Base-by-base conservation (phyloP, 2,329 filamentous ascomycete species). In the Neopestalotiopsis clavispora region DNA sequence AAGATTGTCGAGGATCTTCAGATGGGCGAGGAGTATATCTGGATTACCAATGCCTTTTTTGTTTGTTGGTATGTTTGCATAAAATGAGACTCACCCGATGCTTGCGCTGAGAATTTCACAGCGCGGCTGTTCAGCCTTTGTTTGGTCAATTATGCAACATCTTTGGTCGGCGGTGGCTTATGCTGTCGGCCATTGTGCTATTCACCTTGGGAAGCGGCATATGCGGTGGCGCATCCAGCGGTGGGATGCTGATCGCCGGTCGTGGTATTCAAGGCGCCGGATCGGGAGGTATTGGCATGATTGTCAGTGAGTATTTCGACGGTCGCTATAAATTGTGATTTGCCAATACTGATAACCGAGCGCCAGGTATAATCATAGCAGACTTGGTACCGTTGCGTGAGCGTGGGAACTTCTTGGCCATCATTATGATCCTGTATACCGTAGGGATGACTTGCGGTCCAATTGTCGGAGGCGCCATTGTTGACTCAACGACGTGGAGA, bases 401-500 rank as follows among this genome's bases (percentile, higher is more conserved):
- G 23, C 32, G 63, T 9, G 63, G 63, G 4, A 56, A 34, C 40
- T 65, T 57, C 17, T 56, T 14, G 63, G 38, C 23, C 23, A 28
- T 28, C 23, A 28, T 28, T 14, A 56, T 56, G 10, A 12, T 65
- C 3, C 20, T 65, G 3, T 17, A 20, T 0, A 30, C 56, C 13
- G 56, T 56, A 3, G 20, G 13, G 4, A 34, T 56, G 63, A 20
- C 6, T 38, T 10, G 49, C 63, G 63, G 63, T 4, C 63, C 63
- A 9, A 56, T 56, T 12, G 13, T 65, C 1, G 61, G 61, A 49
- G 63, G 63, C n/a, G 71, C 49, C 57, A 13, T 73, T 60, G 68
- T 59, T 30, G 20, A 73, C 28, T 70, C 68, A 0, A 62, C 72
- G 60, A 72, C 75, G 1, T 84, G 81, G 82, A 75, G 80, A 5